Evolutionary conservation across 169 alveolate genomes (phyloP).

Genomic region (Miamiensis avidus): DNA sequence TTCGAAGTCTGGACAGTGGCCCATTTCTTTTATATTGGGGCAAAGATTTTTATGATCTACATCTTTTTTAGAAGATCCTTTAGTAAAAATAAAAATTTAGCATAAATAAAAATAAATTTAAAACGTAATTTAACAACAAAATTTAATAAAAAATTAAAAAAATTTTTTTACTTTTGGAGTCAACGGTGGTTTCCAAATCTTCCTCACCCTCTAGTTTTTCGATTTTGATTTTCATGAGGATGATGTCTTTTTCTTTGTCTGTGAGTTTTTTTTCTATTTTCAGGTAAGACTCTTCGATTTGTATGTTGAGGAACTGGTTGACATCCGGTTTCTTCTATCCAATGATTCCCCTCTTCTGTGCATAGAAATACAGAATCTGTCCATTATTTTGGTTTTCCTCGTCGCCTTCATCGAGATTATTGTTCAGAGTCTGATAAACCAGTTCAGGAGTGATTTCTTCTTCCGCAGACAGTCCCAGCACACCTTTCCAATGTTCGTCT

Average conservation of each 20-base stretch:
- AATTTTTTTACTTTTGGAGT: no score
- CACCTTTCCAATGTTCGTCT: not conserved
- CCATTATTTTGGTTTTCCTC: slow-evolving; percentile 25
- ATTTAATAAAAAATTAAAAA: no score
- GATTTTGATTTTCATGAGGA: slow-evolving; percentile 37
- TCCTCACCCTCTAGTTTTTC: slow-evolving; percentile 43
- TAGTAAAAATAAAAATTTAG: not conserved
- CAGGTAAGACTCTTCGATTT: slow-evolving; percentile 18
- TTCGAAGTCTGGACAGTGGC: not conserved
- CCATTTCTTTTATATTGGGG: not conserved
- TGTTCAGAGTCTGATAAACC: slow-evolving; percentile 23
- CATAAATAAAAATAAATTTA: no score
- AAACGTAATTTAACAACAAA: no score
- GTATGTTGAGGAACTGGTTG: slow-evolving; percentile 20
- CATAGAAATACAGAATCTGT: slow-evolving; percentile 18
- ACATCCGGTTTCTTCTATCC: slow-evolving; percentile 32
- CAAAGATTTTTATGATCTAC: not conserved
- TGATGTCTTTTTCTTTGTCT: slow-evolving; percentile 23
- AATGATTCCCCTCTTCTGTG: slow-evolving; percentile 12
- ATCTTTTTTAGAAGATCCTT: not conserved
- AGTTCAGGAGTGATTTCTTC: slow-evolving; percentile 32
- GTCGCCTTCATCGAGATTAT: not conserved
- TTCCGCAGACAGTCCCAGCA: slow-evolving; percentile 11
- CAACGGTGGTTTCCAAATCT: slow-evolving; percentile 1
- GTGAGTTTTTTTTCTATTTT: slow-evolving; percentile 28